Evolutionary conservation across 257 asterid genomes (phyloP).

Genomic region (Scutellaria barbata): DNA sequence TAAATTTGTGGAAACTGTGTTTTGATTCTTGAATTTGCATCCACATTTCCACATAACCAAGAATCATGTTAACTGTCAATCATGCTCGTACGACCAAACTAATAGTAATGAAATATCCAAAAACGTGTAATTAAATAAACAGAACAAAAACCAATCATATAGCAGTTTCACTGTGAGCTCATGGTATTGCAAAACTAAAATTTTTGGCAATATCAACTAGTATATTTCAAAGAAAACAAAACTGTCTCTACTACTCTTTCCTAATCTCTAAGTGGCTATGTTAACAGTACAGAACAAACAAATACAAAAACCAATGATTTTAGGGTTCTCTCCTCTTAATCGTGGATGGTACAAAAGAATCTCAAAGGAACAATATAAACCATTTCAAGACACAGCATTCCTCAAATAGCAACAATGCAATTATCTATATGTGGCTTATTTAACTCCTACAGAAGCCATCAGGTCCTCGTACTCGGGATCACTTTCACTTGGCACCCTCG

Average conservation of each 20-base stretch:
- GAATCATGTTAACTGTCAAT: too few relatives aligned
- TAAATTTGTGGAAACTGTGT: too few relatives aligned
- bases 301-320: constrained; percentile 13
- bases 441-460: constrained; percentile 86
- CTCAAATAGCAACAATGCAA: background rate
- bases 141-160: too few relatives aligned
- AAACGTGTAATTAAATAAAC: too few relatives aligned
- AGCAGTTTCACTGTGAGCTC: too few relatives aligned
- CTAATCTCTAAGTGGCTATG: constrained; percentile 13
- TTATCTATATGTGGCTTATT: constrained; percentile 42
- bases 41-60: too few relatives aligned
- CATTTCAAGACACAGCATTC: constrained; percentile 23
- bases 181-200: background rate
- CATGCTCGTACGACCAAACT: too few relatives aligned
- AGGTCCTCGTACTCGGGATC: constrained; percentile 86
- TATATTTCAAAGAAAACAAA: constrained; percentile 3
- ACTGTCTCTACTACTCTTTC: background rate
- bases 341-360: constrained; percentile 31
- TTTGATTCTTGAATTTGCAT: too few relatives aligned
- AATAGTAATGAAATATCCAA: too few relatives aligned
- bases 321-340: constrained; percentile 1
- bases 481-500: constrained; percentile 53
- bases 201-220: background rate
- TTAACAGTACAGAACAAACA: constrained; percentile 24
- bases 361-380: constrained; percentile 14